A percentile compares a stretch with the other conserved stretches of the same genome.
These are phyloP conservation scores for Fusarium phyllophilum DNA, from an alignment of 2,329 filamentous ascomycete genomes.

Conservation along the genomic window DNA sequence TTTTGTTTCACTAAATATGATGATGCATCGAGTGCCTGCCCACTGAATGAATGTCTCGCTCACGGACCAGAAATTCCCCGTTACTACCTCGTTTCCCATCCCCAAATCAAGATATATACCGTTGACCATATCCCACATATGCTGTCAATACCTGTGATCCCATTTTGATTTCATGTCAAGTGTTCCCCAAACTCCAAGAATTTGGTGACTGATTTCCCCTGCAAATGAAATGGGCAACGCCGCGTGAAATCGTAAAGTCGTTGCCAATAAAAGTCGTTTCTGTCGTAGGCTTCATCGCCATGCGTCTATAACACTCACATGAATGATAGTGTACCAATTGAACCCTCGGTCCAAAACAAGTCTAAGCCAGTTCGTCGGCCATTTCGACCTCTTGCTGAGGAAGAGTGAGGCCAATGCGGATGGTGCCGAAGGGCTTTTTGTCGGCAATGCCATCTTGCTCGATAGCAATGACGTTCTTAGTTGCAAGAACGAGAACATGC, in stretches of 20 bases:
- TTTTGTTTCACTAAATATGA: neutral
- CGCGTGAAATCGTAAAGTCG: neutral
- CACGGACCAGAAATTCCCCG: neutral
- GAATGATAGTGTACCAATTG: neutral
- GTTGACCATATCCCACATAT: neutral
- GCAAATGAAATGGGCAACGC: conserved; percentile 8
- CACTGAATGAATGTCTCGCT: neutral
- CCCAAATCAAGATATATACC: neutral
- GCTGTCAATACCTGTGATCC: conserved; percentile 4
- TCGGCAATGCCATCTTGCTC: conserved; percentile 62
- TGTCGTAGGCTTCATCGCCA: neutral
- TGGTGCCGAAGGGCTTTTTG: conserved; percentile 56
- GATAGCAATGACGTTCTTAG: conserved; percentile 70
- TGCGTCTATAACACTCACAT: conserved; percentile 1
- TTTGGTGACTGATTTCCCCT: neutral
- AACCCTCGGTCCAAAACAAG: neutral
- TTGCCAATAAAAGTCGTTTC: conserved; percentile 1
- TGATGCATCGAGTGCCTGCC: neutral
- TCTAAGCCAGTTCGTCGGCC: conserved; percentile 35
- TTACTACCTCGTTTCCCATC: conserved; percentile 1
- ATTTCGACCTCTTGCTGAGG: conserved; percentile 23
- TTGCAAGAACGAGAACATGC: conserved; percentile 77
- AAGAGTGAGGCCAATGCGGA: conserved; percentile 56
- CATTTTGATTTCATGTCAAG: conserved; percentile 3
- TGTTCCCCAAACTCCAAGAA: conserved; percentile 9